phyloP scores from a whole-genome alignment of 805 yeast species.

The Kazachstania psychrophila region DNA sequence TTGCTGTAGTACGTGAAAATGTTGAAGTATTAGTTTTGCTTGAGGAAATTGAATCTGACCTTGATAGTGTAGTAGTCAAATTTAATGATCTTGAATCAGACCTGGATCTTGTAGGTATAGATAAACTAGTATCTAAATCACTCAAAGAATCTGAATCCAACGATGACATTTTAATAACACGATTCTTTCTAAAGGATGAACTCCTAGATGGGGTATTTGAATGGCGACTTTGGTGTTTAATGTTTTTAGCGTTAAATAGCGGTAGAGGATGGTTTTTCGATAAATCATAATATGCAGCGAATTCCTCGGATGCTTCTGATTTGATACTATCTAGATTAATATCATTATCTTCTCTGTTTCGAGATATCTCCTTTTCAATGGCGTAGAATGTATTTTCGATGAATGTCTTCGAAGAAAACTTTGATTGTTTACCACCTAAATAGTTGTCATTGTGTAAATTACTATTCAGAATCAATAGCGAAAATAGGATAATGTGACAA shows the following conservation, averaged over 20 bases:
- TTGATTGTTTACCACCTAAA: slow-evolving; percentile 26
- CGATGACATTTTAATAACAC: no score
- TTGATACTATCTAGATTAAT: slow-evolving; percentile 5
- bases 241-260: slow-evolving; percentile 13
- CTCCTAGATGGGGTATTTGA: not conserved
- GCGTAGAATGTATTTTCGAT: slow-evolving; percentile 44
- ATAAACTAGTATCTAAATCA: not conserved
- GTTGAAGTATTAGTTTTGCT: slow-evolving; percentile 5
- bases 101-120: not conserved
- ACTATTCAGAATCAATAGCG: slow-evolving; percentile 65
- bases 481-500: slow-evolving; percentile 64
- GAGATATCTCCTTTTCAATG: slow-evolving; percentile 25
- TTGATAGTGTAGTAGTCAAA: not conserved
- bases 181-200: no score
- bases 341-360: slow-evolving; percentile 3
- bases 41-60: slow-evolving; percentile 4
- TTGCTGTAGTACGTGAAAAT: slow-evolving; percentile 11
- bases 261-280: slow-evolving; percentile 20
- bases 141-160: no score
- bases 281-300: slow-evolving; percentile 16
- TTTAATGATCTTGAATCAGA: not conserved
- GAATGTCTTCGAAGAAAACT: slow-evolving; percentile 37
- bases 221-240: no score
- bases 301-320: slow-evolving; percentile 11
- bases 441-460: slow-evolving; percentile 53